Evolutionary conservation across 129 eudicot genomes (phyloP).

Genomic region (Solidago caesia): DNA sequence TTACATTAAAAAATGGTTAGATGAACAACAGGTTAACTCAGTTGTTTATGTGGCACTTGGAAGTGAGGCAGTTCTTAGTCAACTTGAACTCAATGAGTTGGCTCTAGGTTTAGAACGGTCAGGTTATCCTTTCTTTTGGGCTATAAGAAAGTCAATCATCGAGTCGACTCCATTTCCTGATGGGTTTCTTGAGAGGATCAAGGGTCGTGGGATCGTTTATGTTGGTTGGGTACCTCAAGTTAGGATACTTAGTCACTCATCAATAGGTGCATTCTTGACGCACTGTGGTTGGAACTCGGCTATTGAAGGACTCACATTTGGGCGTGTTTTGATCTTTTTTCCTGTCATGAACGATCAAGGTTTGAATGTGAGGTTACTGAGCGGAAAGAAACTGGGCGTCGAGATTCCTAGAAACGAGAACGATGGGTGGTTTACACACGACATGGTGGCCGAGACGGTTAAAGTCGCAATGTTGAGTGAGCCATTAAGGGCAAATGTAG

Average conservation of each 20-base stretch:
- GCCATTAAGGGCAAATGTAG: constrained; percentile 52
- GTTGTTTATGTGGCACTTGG: constrained; percentile 76
- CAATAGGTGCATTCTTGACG: constrained; percentile 71
- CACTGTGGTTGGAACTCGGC: constrained; percentile 95
- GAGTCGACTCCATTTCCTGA: constrained; percentile 45
- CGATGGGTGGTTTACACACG: constrained; percentile 59
- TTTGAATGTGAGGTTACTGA: constrained; percentile 56
- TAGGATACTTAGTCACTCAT: constrained; percentile 58
- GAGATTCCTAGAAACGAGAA: constrained; percentile 55
- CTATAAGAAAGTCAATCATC: constrained; percentile 46
- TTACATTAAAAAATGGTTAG: constrained; percentile 50
- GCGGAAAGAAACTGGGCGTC: constrained; percentile 58
- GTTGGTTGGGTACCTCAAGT: constrained; percentile 79
- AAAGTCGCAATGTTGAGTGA: constrained; percentile 50
- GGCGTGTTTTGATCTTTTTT: constrained; percentile 61
- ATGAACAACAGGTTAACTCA: constrained; percentile 31
- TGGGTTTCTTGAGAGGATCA: constrained; percentile 51
- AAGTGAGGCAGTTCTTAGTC: constrained; percentile 58
- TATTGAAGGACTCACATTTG: constrained; percentile 65
- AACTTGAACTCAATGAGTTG: constrained; percentile 48
- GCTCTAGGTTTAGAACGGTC: constrained; percentile 70
- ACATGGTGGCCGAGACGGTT: constrained; percentile 54
- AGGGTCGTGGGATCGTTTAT: constrained; percentile 47
- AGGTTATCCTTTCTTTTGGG: constrained; percentile 73
- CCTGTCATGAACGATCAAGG: constrained; percentile 92